A percentile compares a stretch with the other conserved stretches of the same genome.
These are phyloP conservation scores for Aristolochia californica DNA, from an alignment of 164 flowering plant genomes.

Conservation along the genomic window DNA sequence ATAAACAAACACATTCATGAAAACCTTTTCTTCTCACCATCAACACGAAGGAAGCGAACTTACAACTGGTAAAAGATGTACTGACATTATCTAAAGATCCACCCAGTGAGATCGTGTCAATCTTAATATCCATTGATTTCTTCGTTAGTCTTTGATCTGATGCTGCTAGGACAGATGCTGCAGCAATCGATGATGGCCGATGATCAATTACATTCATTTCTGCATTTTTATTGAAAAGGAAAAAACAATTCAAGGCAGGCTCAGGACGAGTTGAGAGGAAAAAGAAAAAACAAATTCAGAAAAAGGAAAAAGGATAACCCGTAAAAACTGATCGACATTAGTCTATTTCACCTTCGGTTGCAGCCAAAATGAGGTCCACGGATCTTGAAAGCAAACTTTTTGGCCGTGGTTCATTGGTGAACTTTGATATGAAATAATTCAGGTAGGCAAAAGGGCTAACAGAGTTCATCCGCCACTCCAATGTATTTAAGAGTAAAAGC, in stretches of 20 bases:
- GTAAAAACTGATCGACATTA: background rate
- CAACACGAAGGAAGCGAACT: background rate
- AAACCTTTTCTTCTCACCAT: background rate
- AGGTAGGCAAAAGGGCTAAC: constrained; percentile 60
- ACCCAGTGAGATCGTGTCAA: constrained; percentile 20
- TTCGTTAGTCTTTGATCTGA: constrained; percentile 30
- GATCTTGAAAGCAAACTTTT: constrained; percentile 14
- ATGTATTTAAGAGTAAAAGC: constrained; percentile 44
- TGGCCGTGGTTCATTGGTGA: constrained; percentile 19
- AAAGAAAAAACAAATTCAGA: constrained; percentile 8
- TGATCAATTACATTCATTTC: constrained; percentile 34
- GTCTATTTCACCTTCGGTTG: constrained; percentile 33
- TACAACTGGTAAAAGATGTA: background rate
- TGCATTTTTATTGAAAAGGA: constrained; percentile 14
- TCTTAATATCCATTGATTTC: constrained; percentile 31
- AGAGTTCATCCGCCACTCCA: constrained; percentile 60
- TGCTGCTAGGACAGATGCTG: constrained; percentile 47
- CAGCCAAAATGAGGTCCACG: constrained; percentile 26
- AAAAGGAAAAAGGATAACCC: constrained; percentile 2
- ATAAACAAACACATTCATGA: constrained; percentile 7
- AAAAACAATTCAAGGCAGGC: background rate
- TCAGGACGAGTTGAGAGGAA: background rate
- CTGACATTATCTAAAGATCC: constrained; percentile 33
- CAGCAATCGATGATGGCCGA: constrained; percentile 58
- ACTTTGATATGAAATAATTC: constrained; percentile 33